Evolutionary conservation across 1,139 yeast species (phyloP), one percentile per base, ranked within the genome.

Genomic region (Pichia norvegensis): DNA sequence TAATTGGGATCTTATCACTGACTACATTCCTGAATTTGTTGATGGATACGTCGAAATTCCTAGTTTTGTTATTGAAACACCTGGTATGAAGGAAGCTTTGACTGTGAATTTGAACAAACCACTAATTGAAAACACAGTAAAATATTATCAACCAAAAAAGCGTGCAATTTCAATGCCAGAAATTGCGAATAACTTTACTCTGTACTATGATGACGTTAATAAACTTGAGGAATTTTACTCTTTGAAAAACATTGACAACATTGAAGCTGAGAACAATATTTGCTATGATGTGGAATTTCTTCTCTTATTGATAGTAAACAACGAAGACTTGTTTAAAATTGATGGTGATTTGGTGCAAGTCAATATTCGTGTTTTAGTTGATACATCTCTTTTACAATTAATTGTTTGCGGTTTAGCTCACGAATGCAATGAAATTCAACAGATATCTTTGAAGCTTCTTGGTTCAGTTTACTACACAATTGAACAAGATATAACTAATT

Each of bases 261-360:
- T 23, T 14, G 48, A 45, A 23, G 4, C 25, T 5, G 38, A 42
- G 1, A 37, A 36, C 2, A 38, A 43, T 8, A 19, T 35, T 19
- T 52, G 65, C 2, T 84, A 84, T 57, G 90, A 84, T 58, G 71
- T 78, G 22, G 78, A 80, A 52, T 81, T 84, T 53, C 56, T 84
- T 27, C 57, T 80, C 54, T 66, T 83, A 52, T 59, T 79, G 51
- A 63, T 79, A 14, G 60, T 81, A 36, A 81, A 79, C 58, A 81
- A 79, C 55, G 79, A 76, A 6, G 88, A 83, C 49, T 66, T 83
- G 38, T 72, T 82, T 47, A 62, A 64, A 22, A 52, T 65, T 29
- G 64, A 60, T 9, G 62, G 60, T 9, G 50, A 59, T 7, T 56
- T 57, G 2, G 57, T 61, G n/a, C 39, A 31, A 4, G 56, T 81